Conservation (phyloP, 495 filamentous ascomycete species). For the Evansstolkia leycettana region DNA sequence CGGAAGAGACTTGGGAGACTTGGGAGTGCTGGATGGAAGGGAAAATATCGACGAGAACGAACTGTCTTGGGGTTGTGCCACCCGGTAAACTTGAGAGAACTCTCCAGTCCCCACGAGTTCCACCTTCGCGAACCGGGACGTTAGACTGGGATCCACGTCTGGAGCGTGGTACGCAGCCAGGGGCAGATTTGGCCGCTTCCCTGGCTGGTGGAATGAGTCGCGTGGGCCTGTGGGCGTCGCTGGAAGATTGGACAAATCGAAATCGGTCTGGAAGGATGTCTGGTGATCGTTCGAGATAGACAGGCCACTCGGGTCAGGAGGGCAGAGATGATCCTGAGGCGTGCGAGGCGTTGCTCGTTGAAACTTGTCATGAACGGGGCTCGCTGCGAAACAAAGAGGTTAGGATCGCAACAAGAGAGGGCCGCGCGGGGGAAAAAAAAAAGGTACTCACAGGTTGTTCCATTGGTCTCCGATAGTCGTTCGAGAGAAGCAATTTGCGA, state of each 20-base stretch:
- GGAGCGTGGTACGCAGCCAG: slow-evolving; percentile 43
- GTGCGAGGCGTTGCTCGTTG: slow-evolving; percentile 60
- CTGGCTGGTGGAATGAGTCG: slow-evolving; percentile 40
- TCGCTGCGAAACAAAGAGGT: slow-evolving; percentile 5
- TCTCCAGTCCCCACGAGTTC: slow-evolving; percentile 75
- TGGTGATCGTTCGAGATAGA: slow-evolving; percentile 57
- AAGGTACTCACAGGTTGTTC: slow-evolving; percentile 19
- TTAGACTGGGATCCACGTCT: slow-evolving; percentile 59
- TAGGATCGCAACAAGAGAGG: not conserved
- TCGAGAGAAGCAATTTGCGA: slow-evolving; percentile 29
- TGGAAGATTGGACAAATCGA: slow-evolving; percentile 40
- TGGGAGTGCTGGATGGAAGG: slow-evolving; percentile 18
- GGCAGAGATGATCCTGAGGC: slow-evolving; percentile 58
- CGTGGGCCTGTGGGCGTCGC: slow-evolving; percentile 71
- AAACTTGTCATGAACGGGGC: slow-evolving; percentile 24
- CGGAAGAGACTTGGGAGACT: slow-evolving; percentile 29
- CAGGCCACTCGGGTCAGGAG: slow-evolving; percentile 70
- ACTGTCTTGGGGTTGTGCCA: slow-evolving; percentile 38
- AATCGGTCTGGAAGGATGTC: slow-evolving; percentile 19
- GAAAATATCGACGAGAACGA: slow-evolving; percentile 33
- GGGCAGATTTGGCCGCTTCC: slow-evolving; percentile 37
- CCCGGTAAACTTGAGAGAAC: slow-evolving; percentile 85
- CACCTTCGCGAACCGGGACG: slow-evolving; percentile 60
- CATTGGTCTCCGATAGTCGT: slow-evolving; percentile 21
- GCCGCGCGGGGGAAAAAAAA: not conserved